These are phyloP conservation scores for Solanum etuberosum DNA, from an alignment of 257 asterid species.

Conservation along the genomic window DNA sequence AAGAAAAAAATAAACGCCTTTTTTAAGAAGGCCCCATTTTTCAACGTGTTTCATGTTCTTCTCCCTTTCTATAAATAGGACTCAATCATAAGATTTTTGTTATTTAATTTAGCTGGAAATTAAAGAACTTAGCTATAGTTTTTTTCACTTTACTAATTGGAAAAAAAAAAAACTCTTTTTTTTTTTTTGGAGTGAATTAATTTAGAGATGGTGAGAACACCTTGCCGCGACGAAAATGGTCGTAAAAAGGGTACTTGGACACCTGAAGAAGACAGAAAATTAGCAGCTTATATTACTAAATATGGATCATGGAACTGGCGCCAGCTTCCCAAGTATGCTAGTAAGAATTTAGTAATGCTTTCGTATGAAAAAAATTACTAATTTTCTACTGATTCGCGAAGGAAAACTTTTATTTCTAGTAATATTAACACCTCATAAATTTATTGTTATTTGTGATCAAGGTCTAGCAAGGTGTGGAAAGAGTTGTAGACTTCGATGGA, in stretches of 20 bases:
- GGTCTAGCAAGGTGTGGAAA: conserved; percentile 12
- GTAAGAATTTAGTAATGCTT: neutral
- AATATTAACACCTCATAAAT: too few species aligned
- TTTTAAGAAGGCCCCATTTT: neutral
- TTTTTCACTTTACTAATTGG: too few species aligned
- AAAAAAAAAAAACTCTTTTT: too few species aligned
- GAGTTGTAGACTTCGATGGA: conserved; percentile 14
- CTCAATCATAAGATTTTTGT: neutral
- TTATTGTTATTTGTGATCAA: neutral
- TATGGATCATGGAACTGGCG: conserved; percentile 12
- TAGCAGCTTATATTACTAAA: neutral
- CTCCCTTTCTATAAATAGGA: neutral
- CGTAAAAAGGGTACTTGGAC: conserved; percentile 5
- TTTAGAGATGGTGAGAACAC: neutral
- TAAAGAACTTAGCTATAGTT: neutral
- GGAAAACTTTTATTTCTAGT: too few species aligned
- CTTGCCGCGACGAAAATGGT: neutral
- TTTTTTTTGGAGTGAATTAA: neutral
- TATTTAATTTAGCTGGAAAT: too few species aligned
- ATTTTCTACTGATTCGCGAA: too few species aligned
- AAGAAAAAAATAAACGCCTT: neutral
- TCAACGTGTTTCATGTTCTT: neutral
- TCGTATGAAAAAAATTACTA: too few species aligned
- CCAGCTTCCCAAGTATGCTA: conserved; percentile 4
- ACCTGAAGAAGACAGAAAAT: conserved; percentile 8